phyloP scores from a whole-genome alignment of 345 rosid species.

The Eucalyptus erythrocorys region DNA sequence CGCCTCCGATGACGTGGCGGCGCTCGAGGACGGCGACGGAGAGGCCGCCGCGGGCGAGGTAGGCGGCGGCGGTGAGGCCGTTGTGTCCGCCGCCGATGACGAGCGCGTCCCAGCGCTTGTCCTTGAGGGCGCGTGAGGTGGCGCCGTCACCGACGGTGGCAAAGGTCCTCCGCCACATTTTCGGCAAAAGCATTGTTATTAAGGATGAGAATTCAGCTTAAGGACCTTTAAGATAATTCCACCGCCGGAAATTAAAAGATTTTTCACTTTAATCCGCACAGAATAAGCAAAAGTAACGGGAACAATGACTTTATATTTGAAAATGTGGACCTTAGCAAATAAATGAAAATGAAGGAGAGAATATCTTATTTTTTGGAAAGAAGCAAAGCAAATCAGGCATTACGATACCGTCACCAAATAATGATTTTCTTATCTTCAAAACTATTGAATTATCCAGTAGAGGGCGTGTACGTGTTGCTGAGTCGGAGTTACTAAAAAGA shows the following conservation, averaged over 20 bases:
- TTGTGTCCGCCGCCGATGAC: constrained; percentile 92
- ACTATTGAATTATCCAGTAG: background rate
- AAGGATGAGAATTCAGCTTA: background rate
- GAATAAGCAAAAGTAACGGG: background rate
- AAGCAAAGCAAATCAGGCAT: too few relatives aligned
- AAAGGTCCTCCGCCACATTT: constrained; percentile 66
- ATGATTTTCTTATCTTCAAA: too few relatives aligned
- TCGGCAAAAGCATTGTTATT: background rate
- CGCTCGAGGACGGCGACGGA: constrained; percentile 86
- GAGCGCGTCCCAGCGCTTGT: constrained; percentile 66
- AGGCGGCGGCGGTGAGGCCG: constrained; percentile 82
- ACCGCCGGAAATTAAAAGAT: too few relatives aligned
- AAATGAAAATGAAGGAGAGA: too few relatives aligned
- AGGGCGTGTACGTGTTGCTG: background rate
- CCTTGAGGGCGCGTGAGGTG: constrained; percentile 2
- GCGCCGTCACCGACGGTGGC: constrained; percentile 1
- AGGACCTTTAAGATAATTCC: background rate
- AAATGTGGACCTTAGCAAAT: too few relatives aligned
- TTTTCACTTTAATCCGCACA: background rate
- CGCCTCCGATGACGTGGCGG: constrained; percentile 78
- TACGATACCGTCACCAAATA: too few relatives aligned
- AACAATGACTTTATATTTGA: background rate
- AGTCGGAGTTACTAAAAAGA: background rate
- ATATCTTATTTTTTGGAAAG: too few relatives aligned
- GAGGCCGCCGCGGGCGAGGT: constrained; percentile 80